Evolutionary conservation across 2,329 filamentous ascomycete species (phyloP).

Genomic region (Pezicula carpinea): DNA sequence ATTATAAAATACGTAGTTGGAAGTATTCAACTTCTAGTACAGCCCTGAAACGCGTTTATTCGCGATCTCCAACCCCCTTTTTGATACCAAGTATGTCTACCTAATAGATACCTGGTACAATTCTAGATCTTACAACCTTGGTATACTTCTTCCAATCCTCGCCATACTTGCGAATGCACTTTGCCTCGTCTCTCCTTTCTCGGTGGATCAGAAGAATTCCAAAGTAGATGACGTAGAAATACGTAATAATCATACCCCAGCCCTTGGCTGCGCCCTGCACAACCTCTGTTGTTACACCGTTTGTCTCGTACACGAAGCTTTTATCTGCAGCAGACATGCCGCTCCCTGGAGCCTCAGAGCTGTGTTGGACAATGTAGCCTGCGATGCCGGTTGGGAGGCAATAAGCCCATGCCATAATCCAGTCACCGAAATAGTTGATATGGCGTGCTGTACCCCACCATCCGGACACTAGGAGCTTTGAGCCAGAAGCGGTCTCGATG

Average conservation of each 20-base stretch:
- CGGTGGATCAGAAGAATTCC: conserved; percentile 81
- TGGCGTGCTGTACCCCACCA: conserved; percentile 94
- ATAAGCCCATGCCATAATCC: conserved; percentile 90
- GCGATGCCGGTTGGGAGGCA: conserved; percentile 80
- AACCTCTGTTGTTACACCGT: conserved; percentile 58
- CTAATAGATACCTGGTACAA: conserved; percentile 81
- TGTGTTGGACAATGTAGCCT: conserved; percentile 66
- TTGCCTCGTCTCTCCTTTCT: conserved; percentile 82
- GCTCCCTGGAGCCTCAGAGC: conserved; percentile 43
- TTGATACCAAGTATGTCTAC: neutral
- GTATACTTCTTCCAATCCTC: conserved; percentile 86
- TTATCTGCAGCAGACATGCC: conserved; percentile 43
- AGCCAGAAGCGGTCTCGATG: conserved; percentile 79
- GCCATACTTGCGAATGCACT: conserved; percentile 87
- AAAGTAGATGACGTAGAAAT: conserved; percentile 94
- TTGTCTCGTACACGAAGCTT: conserved; percentile 44
- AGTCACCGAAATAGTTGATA: conserved; percentile 95
- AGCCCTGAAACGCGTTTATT: too few species aligned
- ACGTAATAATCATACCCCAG: conserved; percentile 84
- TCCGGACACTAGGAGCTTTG: conserved; percentile 74
- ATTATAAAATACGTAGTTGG: too few species aligned
- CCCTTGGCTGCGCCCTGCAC: conserved; percentile 70
- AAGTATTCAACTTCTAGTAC: too few species aligned
- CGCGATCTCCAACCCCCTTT: too few species aligned
- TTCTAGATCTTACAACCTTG: conserved; percentile 71